Conservation (phyloP, 768 basidiomycete genomes). For the Lactifluus pinguis region DNA sequence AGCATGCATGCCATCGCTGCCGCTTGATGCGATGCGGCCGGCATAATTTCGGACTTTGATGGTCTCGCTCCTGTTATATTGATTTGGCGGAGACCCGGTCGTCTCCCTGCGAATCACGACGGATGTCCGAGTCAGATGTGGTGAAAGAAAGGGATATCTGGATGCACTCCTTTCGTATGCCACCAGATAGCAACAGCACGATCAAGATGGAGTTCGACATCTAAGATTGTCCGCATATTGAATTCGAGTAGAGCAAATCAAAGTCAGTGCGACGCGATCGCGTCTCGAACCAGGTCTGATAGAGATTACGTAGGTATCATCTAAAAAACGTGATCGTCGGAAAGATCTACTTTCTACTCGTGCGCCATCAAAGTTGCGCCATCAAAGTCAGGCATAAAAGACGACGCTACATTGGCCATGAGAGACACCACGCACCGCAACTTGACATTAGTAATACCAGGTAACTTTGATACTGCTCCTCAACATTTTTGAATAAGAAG, state of each 20-base stretch:
- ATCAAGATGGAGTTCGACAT: conserved; percentile 99
- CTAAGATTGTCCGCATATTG: conserved; percentile 97
- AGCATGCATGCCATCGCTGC: no score
- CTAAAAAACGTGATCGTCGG: conserved; percentile 98
- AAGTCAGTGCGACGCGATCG: conserved; percentile 49
- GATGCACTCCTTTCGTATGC: conserved; percentile 99
- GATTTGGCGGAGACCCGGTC: conserved; percentile 95
- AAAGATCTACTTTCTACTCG: conserved; percentile 96
- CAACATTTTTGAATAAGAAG: conserved; percentile 97
- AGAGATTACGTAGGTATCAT: conserved; percentile 63
- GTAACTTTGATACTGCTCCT: conserved; percentile 98
- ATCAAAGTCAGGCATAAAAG: no score
- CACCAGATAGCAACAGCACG: conserved; percentile 93
- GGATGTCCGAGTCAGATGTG: conserved; percentile 93
- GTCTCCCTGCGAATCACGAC: conserved; percentile 91
- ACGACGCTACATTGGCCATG: not conserved
- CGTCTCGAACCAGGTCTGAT: conserved; percentile 34
- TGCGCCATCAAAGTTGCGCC: conserved; percentile 98
- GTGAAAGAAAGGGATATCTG: conserved; percentile 89
- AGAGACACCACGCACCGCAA: conserved; percentile 52
- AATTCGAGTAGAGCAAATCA: conserved; percentile 99
- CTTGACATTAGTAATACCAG: conserved; percentile 90
- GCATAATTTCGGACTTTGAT: no score
- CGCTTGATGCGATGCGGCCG: no score
- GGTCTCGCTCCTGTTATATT: conserved; percentile 79